Conservation (phyloP, 352 stramenopile species). For the Peronospora belbahrii region DNA sequence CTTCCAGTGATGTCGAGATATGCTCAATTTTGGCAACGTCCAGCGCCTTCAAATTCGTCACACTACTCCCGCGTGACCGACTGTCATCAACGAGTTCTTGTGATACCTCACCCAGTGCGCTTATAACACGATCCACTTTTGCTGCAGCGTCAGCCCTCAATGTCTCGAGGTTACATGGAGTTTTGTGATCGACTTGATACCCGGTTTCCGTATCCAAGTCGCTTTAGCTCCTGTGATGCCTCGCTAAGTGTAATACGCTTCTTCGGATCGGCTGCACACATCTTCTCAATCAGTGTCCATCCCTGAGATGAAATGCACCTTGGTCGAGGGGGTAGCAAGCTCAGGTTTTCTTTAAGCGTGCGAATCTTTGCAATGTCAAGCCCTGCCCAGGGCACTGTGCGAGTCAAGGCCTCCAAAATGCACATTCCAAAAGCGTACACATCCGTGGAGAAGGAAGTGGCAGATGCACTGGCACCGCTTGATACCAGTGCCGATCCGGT, state of each 20-base stretch:
- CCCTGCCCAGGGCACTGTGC: slow-evolving; percentile 37
- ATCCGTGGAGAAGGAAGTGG: slow-evolving; percentile 40
- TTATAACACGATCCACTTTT: slow-evolving; percentile 16
- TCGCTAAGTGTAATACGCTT: slow-evolving; percentile 41
- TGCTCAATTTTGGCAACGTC: slow-evolving; percentile 14
- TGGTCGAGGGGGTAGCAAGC: slow-evolving; percentile 44
- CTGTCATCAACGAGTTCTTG: slow-evolving; percentile 23
- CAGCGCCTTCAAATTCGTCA: slow-evolving; percentile 4
- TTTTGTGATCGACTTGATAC: slow-evolving; percentile 11
- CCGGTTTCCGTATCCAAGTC: slow-evolving; percentile 37
- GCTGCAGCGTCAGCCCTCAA: slow-evolving; percentile 8
- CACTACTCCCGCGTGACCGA: slow-evolving; percentile 11
- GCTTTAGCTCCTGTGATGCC: slow-evolving; percentile 39
- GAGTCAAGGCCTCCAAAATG: slow-evolving; percentile 58
- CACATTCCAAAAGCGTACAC: slow-evolving; percentile 78
- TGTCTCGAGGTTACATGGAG: slow-evolving; percentile 13
- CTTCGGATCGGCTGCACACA: slow-evolving; percentile 46
- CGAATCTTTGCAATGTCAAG: slow-evolving; percentile 41
- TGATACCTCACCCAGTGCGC: slow-evolving; percentile 32
- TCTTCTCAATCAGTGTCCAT: slow-evolving; percentile 55
- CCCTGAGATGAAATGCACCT: slow-evolving; percentile 30
- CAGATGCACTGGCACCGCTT: slow-evolving; percentile 13
- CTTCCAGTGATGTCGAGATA: slow-evolving; percentile 24
- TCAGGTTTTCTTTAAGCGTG: slow-evolving; percentile 44
- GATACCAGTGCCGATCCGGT: slow-evolving; percentile 3